A percentile compares a stretch with the other conserved stretches of the same genome.
Conservation (phyloP, 768 basidiomycete species). For the Rhodocollybia butyracea region DNA sequence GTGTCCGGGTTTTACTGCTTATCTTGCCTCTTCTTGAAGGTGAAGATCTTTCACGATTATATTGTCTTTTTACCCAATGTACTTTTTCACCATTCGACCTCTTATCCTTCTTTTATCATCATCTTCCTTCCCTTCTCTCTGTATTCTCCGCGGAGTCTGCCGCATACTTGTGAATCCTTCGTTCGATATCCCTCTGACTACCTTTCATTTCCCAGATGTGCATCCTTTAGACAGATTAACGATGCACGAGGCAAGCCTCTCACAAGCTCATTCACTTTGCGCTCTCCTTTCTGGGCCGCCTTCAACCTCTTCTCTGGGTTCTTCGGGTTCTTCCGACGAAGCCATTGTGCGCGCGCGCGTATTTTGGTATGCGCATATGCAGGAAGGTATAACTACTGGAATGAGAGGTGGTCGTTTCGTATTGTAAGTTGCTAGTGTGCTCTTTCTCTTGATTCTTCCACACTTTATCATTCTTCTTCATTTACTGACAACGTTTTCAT, state of each 20-base stretch:
- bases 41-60: conserved; percentile 27
- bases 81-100: conserved; percentile 11
- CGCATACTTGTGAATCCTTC: background rate
- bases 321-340: conserved; percentile 50
- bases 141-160: background rate
- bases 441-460: background rate
- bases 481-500: conserved; percentile 9
- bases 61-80: conserved; percentile 3
- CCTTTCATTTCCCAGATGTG: conserved; percentile 30
- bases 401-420: conserved; percentile 82
- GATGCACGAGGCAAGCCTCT: conserved; percentile 79
- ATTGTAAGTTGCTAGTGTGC: conserved; percentile 47
- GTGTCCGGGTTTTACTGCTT: conserved; percentile 75
- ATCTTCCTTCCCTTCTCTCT: background rate
- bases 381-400: conserved; percentile 81
- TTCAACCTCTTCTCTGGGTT: conserved; percentile 26
- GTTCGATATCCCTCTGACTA: background rate
- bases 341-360: conserved; percentile 69
- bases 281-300: conserved; percentile 41
- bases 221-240: conserved; percentile 46
- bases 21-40: conserved; percentile 84
- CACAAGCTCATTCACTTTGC: conserved; percentile 79
- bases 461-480: background rate
- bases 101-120: background rate
- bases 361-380: conserved; percentile 87